phyloP scores from a whole-genome alignment of 139 green algal genomes.

The Asterochloris erici region DNA sequence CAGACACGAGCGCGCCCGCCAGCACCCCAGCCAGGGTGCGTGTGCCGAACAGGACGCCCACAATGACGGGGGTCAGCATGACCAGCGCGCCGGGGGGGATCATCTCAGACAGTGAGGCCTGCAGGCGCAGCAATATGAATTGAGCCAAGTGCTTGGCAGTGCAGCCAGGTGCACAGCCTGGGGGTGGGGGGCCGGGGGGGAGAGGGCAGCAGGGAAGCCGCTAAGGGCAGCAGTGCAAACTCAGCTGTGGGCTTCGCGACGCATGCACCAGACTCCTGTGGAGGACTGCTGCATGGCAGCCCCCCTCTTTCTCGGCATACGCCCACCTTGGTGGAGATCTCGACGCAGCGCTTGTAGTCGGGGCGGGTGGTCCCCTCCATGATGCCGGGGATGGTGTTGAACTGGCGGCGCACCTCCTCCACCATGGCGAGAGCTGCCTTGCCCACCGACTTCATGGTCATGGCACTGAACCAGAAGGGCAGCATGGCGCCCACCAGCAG shows the following conservation, averaged over 20 bases:
- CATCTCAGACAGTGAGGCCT: conserved; percentile 91
- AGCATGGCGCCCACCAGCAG: conserved; percentile 96
- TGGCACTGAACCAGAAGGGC: conserved; percentile 96
- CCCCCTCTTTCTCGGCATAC: not conserved
- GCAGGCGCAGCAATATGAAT: not conserved
- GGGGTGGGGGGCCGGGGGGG: no score
- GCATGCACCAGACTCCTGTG: no score
- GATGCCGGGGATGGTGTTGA: conserved; percentile 89
- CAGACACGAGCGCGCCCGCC: conserved; percentile 86
- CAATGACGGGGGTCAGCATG: conserved; percentile 87
- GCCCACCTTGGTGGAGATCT: conserved; percentile 78
- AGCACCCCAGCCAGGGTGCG: conserved; percentile 79
- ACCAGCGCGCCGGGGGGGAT: conserved; percentile 88
- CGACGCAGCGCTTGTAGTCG: conserved; percentile 86
- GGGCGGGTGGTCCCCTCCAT: conserved; percentile 91
- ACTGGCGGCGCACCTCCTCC: conserved; percentile 87
- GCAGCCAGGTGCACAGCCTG: no score
- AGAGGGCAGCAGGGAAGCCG: no score
- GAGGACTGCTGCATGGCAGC: no score
- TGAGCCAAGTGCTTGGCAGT: no score
- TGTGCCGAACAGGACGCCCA: conserved; percentile 77
- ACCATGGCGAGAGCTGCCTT: conserved; percentile 87
- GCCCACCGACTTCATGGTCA: conserved; percentile 98
- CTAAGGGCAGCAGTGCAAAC: no score
- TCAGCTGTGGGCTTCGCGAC: no score